phyloP scores from a whole-genome alignment of 257 asterid species.

The Solanum chmielewskii region DNA sequence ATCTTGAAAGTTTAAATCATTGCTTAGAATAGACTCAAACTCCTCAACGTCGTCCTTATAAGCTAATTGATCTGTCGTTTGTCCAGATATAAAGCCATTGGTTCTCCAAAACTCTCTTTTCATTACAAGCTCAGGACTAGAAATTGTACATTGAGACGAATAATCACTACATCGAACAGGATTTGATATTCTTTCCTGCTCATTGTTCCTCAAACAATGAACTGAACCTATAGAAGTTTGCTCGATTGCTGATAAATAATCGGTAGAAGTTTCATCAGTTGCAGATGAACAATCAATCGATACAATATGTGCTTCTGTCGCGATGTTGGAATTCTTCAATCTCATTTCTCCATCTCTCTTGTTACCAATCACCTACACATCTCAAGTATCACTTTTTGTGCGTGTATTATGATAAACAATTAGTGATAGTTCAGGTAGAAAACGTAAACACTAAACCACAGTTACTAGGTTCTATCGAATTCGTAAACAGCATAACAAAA shows the following conservation, averaged over 20 bases:
- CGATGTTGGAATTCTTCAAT: neutral
- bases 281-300: conserved; percentile 6
- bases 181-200: neutral
- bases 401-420: neutral
- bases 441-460: too few relatives aligned
- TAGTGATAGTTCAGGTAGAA: neutral
- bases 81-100: neutral
- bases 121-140: neutral
- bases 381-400: too few relatives aligned
- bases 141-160: neutral
- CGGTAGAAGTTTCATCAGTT: neutral
- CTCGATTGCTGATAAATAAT: conserved; percentile 4
- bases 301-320: neutral
- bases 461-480: neutral
- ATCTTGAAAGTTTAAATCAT: conserved; percentile 30
- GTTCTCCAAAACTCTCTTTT: neutral
- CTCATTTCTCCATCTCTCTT: too few relatives aligned
- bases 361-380: too few relatives aligned
- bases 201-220: neutral
- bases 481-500: neutral
- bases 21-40: conserved; percentile 26
- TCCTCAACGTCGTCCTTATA: conserved; percentile 51
- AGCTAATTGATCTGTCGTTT: neutral
- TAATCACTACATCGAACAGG: conserved; percentile 13
- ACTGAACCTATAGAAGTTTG: neutral